These are phyloP conservation scores for Fusarium devonianum DNA, from an alignment of 2,329 filamentous ascomycete genomes.

Conservation along the genomic window DNA sequence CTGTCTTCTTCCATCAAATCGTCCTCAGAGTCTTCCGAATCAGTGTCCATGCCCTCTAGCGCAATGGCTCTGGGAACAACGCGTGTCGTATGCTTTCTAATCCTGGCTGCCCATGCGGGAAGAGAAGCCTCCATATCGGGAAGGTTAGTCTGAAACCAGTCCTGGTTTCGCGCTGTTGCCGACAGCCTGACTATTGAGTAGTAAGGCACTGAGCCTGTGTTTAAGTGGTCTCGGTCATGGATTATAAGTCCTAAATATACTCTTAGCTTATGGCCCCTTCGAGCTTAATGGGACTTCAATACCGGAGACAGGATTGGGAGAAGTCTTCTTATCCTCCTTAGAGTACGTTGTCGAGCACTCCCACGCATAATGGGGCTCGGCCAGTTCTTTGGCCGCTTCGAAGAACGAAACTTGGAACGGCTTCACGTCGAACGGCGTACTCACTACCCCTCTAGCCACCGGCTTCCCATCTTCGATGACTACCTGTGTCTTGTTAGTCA, in stretches of 20 bases:
- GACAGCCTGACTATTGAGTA: conserved; percentile 63
- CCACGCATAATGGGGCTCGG: conserved; percentile 49
- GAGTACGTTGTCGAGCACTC: conserved; percentile 58
- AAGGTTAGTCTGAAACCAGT: conserved; percentile 63
- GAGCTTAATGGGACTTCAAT: background rate
- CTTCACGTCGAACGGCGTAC: conserved; percentile 58
- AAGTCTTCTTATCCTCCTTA: conserved; percentile 41
- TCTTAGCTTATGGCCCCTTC: conserved; percentile 16
- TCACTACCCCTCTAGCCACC: conserved; percentile 61
- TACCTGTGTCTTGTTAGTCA: conserved; percentile 46
- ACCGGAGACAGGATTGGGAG: conserved; percentile 44
- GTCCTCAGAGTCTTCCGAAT: conserved; percentile 45
- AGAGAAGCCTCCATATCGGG: conserved; percentile 38
- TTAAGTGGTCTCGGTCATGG: conserved; percentile 41
- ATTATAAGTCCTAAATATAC: conserved; percentile 55
- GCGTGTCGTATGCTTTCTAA: conserved; percentile 54
- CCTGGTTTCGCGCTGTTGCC: conserved; percentile 57
- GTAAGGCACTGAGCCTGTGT: conserved; percentile 47
- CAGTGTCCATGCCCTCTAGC: conserved; percentile 47
- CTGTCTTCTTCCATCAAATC: conserved; percentile 45
- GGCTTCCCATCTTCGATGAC: conserved; percentile 49
- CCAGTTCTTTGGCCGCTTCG: conserved; percentile 31
- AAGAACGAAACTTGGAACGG: conserved; percentile 59
- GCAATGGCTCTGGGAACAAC: conserved; percentile 55
- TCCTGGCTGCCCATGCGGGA: conserved; percentile 57